Base-by-base conservation (phyloP, 352 stramenopile species). In the Pythium rhizo-oryzae region DNA sequence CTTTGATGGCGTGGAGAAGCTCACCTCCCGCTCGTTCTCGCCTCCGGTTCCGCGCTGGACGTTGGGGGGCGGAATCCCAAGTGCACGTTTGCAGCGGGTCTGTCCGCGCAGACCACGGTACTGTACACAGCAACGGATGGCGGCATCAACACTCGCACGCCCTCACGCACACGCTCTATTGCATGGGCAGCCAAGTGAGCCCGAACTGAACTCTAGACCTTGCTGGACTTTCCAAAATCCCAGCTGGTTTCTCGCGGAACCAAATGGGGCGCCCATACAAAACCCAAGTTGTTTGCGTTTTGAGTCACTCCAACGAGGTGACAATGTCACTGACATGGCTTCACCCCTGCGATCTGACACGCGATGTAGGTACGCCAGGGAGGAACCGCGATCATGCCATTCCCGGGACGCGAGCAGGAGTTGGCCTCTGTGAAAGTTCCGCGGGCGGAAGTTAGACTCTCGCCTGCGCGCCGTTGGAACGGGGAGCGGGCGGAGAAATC, bases 11-110 rank as follows among this genome's bases (percentile, higher is more conserved):
- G 28, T 33, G 2, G 28, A n/a, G n/a, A 6, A 7, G 28, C 28
- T 33, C 28, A 6, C 28, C 28, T 33, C 28, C 28, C 28, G 28
- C 28, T 33, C 6, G 28, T 8, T n/a, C 41, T 47, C 23, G 4
- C 21, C 28, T 16, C 25, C 44, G 24, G 33, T 51, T 51, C 44
- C 44, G 13, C 44, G 44, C 62, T 69, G 46, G 57, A 65, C 58
- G 44, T 56, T 33, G 28, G 28, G 43, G 49, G 61, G 64, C 46
- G 59, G 43, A 72, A 72, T 65, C 59, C 66, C 66, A 72, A 72
- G 66, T 72, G 66, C 66, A 72, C 53, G 56, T 68, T 47, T 23
- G 37, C 57, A 35, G 47, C 12, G 41, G 63, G 56, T 70, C 58
- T 7, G 49, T 24, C 23, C 13, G 49, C 19, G 18, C 13, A n/a